Evolutionary conservation across 495 filamentous ascomycete species (phyloP).

Genomic region (Pyrenopolyporus hunteri): DNA sequence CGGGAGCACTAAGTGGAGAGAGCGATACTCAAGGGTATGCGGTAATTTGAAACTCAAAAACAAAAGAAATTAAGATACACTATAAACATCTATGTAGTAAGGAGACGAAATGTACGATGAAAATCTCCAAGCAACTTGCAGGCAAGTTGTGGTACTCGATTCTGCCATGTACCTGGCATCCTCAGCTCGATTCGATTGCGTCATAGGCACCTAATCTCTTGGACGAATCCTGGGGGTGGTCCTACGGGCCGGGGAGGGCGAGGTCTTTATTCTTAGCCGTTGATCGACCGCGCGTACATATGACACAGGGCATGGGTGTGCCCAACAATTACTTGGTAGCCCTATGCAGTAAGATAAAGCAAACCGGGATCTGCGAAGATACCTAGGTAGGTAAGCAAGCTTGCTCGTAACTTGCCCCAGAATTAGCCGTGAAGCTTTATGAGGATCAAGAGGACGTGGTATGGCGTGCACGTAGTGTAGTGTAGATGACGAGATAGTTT

Average conservation of each 20-base stretch:
- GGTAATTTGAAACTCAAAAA: constrained; percentile 25
- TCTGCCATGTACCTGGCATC: background rate
- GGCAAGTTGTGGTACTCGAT: too few relatives aligned
- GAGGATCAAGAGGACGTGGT: too few relatives aligned
- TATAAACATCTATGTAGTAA: background rate
- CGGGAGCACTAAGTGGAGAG: constrained; percentile 1
- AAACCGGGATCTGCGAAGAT: too few relatives aligned
- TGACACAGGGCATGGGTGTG: background rate
- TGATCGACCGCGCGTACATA: background rate
- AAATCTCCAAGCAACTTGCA: too few relatives aligned
- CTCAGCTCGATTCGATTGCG: constrained; percentile 15
- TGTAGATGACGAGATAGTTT: too few relatives aligned
- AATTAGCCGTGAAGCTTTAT: too few relatives aligned
- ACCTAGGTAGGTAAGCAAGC: too few relatives aligned
- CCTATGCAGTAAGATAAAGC: too few relatives aligned
- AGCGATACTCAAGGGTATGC: background rate
- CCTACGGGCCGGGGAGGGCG: background rate
- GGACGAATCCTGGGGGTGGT: background rate
- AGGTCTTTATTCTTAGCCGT: background rate
- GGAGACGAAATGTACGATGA: too few relatives aligned
- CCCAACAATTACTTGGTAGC: too few relatives aligned
- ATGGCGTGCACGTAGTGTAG: too few relatives aligned
- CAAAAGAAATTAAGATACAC: constrained; percentile 2
- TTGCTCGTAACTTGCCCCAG: too few relatives aligned
- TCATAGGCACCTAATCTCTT: constrained; percentile 17